Base-by-base conservation (phyloP, 768 basidiomycete species). In the Rhodotorula babjevae region DNA sequence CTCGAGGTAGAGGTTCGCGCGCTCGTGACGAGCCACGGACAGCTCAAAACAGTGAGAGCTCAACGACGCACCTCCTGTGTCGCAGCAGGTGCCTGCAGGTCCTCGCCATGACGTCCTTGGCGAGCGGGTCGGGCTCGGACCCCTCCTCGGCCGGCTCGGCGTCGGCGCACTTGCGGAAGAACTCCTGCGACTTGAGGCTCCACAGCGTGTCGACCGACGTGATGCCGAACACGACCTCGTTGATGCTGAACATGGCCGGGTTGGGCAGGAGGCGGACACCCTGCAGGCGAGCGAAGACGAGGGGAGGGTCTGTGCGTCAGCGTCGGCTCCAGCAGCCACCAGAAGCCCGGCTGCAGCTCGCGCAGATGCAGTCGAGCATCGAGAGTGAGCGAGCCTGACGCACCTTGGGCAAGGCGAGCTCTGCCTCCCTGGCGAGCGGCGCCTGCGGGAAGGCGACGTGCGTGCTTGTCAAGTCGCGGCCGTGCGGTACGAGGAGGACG, bases 171-270 rank as follows among this genome's bases (percentile, higher is more conserved):
- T 69, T 72, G 36, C 69, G 69, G 73, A 88, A 82, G 69, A 87
- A 87, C 79, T 95, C 91, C 75, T 95, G 90, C 76, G 88, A 91
- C 63, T 88, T 86, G 2, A 98, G 84, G 79, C 96, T 93, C 82
- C 93, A 95, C 31, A 98, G 82, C 0, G 88, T 86, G 80, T 99
- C 96, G 36, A 92, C 87, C 73, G 90, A 91, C n/a, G 86, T 89
- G 23, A 87, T 85, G 6, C 86, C 90, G 76, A 99, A 90, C 8
- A 86, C 83, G 59, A 96, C 82, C 56, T 87, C 90, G 79, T 97
- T 93, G 72, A 99, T 82, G n/a, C 86, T 85, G 81, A 98, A 93
- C 11, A 85, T 84, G 23, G 87, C 86, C 0, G 96, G 96, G 76
- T 98, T 99, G 7, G 95, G 90, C 16, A 97, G 84, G 31, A 90